A percentile compares a stretch with the other conserved stretches of the same genome.
Conservation (phyloP, 805 yeast species). For the Maudiozyma barnettii region DNA sequence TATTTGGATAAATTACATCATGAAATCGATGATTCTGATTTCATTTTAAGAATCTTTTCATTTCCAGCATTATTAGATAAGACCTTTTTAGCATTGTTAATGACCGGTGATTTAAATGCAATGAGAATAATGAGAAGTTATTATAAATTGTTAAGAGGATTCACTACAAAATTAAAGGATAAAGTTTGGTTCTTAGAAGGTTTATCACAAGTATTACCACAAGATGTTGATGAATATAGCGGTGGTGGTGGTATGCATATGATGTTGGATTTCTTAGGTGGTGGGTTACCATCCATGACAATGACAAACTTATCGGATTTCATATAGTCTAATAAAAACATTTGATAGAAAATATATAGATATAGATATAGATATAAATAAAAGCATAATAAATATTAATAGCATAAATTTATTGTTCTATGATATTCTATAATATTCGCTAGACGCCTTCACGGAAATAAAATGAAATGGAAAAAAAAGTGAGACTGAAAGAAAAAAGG, state of each 20-base stretch:
- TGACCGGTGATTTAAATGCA: constrained; percentile 79
- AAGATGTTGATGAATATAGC: constrained; percentile 85
- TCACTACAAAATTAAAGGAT: constrained; percentile 80
- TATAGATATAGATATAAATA: too few relatives aligned
- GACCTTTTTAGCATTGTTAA: constrained; percentile 62
- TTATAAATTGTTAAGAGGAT: constrained; percentile 69
- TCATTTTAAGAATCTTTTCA: constrained; percentile 78
- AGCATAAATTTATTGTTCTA: too few relatives aligned
- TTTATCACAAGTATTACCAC: constrained; percentile 79
- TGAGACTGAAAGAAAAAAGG: too few relatives aligned
- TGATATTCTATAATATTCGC: too few relatives aligned
- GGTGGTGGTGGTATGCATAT: constrained; percentile 90
- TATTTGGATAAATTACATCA: constrained; percentile 74
- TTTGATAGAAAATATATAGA: not conserved
- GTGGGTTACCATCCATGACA: constrained; percentile 43
- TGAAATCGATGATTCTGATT: constrained; percentile 78
- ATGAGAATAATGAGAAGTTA: constrained; percentile 87
- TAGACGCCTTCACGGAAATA: too few relatives aligned
- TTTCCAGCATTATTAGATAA: constrained; percentile 89
- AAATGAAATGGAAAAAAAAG: too few relatives aligned
- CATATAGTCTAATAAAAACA: constrained; percentile 10
- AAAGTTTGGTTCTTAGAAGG: constrained; percentile 93
- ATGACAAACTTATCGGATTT: constrained; percentile 32
- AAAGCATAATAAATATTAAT: too few relatives aligned
- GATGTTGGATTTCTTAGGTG: constrained; percentile 84